These are phyloP conservation scores for Tuber magnatum DNA, from an alignment of 495 filamentous ascomycete species.

Conservation along the genomic window DNA sequence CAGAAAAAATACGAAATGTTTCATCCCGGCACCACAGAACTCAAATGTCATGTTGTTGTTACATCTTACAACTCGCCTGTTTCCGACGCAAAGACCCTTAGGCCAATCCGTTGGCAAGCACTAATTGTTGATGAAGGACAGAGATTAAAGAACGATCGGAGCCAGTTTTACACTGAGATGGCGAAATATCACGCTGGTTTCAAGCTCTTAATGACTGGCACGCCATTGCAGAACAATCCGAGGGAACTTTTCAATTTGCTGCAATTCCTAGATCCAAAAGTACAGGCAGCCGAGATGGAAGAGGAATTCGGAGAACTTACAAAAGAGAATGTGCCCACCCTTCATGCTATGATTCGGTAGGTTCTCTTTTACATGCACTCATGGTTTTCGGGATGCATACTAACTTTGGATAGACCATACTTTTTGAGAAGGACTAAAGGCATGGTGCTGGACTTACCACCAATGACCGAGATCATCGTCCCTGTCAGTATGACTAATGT, in stretches of 20 bases:
- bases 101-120: conserved; percentile 69
- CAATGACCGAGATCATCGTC: conserved; percentile 89
- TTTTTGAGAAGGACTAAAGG: conserved; percentile 79
- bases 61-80: conserved; percentile 87
- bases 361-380: conserved; percentile 48
- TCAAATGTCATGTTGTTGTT: conserved; percentile 84
- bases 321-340: conserved; percentile 65
- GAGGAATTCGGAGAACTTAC: conserved; percentile 65
- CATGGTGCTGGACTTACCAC: conserved; percentile 76
- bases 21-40: conserved; percentile 49
- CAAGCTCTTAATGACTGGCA: conserved; percentile 77
- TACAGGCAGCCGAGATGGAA: conserved; percentile 66
- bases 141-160: conserved; percentile 87
- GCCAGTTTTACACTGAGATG: conserved; percentile 67
- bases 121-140: conserved; percentile 95
- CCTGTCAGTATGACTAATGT: conserved; percentile 86
- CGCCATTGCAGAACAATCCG: conserved; percentile 91
- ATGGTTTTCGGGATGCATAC: conserved; percentile 7
- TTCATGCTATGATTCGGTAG: conserved; percentile 73
- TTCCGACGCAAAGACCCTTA: conserved; percentile 61
- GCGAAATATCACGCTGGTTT: conserved; percentile 65
- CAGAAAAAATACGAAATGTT: conserved; percentile 69
- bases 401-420: conserved; percentile 33
- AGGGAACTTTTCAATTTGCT: conserved; percentile 90
- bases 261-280: conserved; percentile 72